Percentiles rank a stretch among this genome's conserved stretches.
Conservation (phyloP, 108 stramenopile species). For the Nitzschia inconspicua region DNA sequence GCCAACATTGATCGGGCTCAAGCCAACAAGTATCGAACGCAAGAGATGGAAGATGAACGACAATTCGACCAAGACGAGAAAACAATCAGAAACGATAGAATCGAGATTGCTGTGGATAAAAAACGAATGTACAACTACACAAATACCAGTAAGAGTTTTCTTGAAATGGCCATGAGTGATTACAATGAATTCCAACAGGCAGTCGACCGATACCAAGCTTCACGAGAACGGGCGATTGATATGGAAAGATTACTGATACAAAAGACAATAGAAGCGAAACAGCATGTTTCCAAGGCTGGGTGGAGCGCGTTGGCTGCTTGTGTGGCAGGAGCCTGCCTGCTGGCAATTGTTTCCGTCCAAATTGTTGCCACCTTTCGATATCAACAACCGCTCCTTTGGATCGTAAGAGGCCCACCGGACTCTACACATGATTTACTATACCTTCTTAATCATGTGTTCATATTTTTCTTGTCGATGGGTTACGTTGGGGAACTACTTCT, state of each 20-base stretch:
- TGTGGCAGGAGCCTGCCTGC: background rate
- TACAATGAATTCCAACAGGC: background rate
- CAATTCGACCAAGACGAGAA: background rate
- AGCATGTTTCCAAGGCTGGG: slow-evolving; percentile 14
- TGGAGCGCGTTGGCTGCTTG: slow-evolving; percentile 16
- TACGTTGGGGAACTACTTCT: slow-evolving; percentile 15
- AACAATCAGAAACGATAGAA: background rate
- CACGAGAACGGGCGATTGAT: background rate
- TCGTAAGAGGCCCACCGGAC: slow-evolving; percentile 3
- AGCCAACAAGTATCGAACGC: background rate
- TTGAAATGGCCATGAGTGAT: background rate
- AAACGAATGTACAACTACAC: background rate
- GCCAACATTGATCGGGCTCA: background rate
- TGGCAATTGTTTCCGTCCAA: background rate
- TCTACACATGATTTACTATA: slow-evolving; percentile 9
- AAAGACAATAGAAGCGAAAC: slow-evolving; percentile 9
- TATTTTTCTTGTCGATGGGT: slow-evolving; percentile 16
- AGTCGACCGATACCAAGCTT: background rate
- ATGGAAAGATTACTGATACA: background rate
- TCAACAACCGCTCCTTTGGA: slow-evolving; percentile 12
- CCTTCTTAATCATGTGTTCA: slow-evolving; percentile 4
- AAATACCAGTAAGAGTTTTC: background rate
- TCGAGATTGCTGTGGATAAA: slow-evolving; percentile 1
- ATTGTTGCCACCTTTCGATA: slow-evolving; percentile 10
- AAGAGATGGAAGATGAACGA: background rate